These are phyloP conservation scores for Penicillium sp. DNA, from an alignment of 2,329 filamentous ascomycete genomes.

Conservation along the genomic window DNA sequence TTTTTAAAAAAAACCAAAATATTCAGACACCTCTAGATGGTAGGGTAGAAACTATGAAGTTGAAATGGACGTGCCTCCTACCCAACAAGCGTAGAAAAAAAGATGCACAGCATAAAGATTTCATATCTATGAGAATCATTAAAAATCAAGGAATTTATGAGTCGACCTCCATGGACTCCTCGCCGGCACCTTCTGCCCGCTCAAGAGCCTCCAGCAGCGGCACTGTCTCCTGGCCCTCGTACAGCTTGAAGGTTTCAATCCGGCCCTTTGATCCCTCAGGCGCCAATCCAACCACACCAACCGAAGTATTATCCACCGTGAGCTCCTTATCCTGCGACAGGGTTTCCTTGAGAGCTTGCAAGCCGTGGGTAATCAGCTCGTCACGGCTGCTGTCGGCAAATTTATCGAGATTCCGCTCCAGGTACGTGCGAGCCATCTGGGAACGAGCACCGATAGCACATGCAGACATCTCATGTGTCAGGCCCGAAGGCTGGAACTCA, in stretches of 20 bases:
- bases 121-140: constrained; percentile 39
- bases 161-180: constrained; percentile 63
- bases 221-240: constrained; percentile 84
- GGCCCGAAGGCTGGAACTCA: constrained; percentile 94
- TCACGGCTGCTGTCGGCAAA: constrained; percentile 79
- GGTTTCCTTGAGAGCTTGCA: constrained; percentile 91
- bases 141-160: constrained; percentile 41
- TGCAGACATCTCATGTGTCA: constrained; percentile 96
- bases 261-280: constrained; percentile 56
- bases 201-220: constrained; percentile 78
- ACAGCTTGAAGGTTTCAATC: constrained; percentile 83
- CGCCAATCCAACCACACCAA: constrained; percentile 77
- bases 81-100: neutral
- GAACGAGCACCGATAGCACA: constrained; percentile 94
- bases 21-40: constrained; percentile 6
- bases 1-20: no score
- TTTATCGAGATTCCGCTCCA: constrained; percentile 86
- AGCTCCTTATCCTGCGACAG: constrained; percentile 96
- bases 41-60: constrained; percentile 13
- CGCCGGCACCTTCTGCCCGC: constrained; percentile 46
- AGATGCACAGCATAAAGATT: constrained; percentile 23
- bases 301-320: constrained; percentile 93
- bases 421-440: constrained; percentile 97
- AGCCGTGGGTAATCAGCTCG: constrained; percentile 86
- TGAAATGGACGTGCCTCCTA: constrained; percentile 2